These are phyloP conservation scores for Hericium rajendrae DNA, from an alignment of 768 basidiomycete species.

Conservation along the genomic window DNA sequence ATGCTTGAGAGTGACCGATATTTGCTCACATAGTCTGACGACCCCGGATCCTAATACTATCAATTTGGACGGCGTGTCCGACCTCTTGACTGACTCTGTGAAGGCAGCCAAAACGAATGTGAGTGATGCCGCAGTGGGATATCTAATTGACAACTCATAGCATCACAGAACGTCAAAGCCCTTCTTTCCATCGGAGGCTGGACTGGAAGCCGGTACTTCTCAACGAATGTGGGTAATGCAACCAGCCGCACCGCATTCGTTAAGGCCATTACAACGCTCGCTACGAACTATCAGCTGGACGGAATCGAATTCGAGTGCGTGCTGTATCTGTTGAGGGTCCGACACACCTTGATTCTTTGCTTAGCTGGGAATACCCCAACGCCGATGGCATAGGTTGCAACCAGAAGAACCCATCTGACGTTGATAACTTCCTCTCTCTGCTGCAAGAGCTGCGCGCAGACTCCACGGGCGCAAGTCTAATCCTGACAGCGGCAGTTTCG, in stretches of 20 bases:
- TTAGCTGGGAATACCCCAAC: conserved; percentile 45
- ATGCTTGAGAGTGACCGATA: too few relatives aligned
- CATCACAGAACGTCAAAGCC: conserved; percentile 20
- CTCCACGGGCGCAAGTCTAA: conserved; percentile 42
- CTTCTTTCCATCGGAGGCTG: conserved; percentile 10
- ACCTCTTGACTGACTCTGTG: conserved; percentile 17
- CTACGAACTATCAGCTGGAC: conserved; percentile 2
- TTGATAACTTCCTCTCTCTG: conserved; percentile 67
- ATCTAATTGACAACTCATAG: conserved; percentile 16
- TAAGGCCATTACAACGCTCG: background rate
- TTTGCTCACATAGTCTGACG: background rate
- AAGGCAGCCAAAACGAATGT: conserved; percentile 13
- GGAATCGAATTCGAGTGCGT: conserved; percentile 11
- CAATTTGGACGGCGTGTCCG: conserved; percentile 17
- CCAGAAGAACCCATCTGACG: conserved; percentile 41
- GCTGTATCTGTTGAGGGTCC: background rate
- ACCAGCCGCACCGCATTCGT: conserved; percentile 7
- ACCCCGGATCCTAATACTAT: conserved; percentile 29
- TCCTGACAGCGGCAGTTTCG: conserved; percentile 57
- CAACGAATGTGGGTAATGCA: conserved; percentile 5
- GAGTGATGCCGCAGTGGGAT: conserved; percentile 25
- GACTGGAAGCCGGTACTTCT: conserved; percentile 6
- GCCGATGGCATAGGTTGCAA: conserved; percentile 62
- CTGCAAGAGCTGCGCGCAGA: conserved; percentile 56
- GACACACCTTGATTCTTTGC: conserved; percentile 1